A percentile compares a stretch with the other conserved stretches of the same genome.
These are phyloP conservation scores for Phytopythium vexans DNA, from an alignment of 352 stramenopile species.

Conservation along the genomic window DNA sequence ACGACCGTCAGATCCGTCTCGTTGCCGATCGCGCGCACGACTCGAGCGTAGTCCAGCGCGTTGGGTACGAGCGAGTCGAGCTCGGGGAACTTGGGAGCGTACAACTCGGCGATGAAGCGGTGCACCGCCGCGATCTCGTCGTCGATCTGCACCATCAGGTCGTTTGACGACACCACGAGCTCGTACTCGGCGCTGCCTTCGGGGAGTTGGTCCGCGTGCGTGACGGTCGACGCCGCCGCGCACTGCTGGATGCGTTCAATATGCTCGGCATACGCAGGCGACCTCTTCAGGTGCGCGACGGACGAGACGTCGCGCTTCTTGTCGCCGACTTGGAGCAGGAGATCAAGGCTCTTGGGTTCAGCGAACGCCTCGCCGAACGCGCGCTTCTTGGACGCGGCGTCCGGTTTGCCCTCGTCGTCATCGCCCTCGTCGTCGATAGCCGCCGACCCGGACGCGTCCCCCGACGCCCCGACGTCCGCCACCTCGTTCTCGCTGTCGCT, in stretches of 20 bases:
- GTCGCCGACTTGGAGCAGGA: constrained; percentile 32
- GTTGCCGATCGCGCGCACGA: constrained; percentile 91
- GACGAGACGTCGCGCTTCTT: constrained; percentile 56
- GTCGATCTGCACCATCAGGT: constrained; percentile 92
- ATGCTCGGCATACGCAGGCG: constrained; percentile 63
- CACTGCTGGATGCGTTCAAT: constrained; percentile 66
- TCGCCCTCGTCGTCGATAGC: constrained; percentile 12
- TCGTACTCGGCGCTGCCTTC: constrained; percentile 77
- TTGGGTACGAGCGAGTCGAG: constrained; percentile 93
- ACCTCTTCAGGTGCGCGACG: constrained; percentile 74
- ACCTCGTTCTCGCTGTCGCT: constrained; percentile 72
- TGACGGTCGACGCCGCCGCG: constrained; percentile 16
- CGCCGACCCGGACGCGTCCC: not conserved
- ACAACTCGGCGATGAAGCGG: constrained; percentile 89
- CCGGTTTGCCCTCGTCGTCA: constrained; percentile 13
- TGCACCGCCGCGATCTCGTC: constrained; percentile 91
- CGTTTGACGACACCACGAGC: constrained; percentile 89
- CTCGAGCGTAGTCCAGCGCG: constrained; percentile 90
- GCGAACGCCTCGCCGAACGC: constrained; percentile 13
- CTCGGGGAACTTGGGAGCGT: constrained; percentile 93
- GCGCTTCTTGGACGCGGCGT: constrained; percentile 19
- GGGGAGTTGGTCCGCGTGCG: constrained; percentile 33
- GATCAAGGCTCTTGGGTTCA: constrained; percentile 26
- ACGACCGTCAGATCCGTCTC: constrained; percentile 92
- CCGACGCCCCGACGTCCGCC: constrained; percentile 6